A percentile compares a stretch with the other conserved stretches of the same genome.
Evolutionary conservation across 805 yeast genomes (phyloP).

Genomic region (Candida xyloterini): DNA sequence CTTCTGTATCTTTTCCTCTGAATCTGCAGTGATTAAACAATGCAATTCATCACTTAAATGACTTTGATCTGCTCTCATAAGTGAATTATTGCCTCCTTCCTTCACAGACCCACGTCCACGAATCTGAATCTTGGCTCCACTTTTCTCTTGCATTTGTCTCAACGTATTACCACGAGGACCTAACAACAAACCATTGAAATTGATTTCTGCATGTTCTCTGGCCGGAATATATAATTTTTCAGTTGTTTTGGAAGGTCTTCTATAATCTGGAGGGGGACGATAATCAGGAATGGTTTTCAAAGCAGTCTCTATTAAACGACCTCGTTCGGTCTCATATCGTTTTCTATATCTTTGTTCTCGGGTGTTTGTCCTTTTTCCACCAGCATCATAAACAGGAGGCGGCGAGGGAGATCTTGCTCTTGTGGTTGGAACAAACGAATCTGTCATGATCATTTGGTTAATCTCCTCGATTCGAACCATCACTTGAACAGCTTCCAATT

Average conservation of each 20-base stretch:
- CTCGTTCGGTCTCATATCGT: constrained; percentile 74
- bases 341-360: constrained; percentile 64
- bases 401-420: constrained; percentile 75
- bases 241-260: constrained; percentile 56
- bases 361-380: constrained; percentile 84
- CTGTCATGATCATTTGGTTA: constrained; percentile 52
- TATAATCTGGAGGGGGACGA: constrained; percentile 76
- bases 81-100: constrained; percentile 68
- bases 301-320: constrained; percentile 72
- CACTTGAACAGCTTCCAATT: constrained; percentile 68
- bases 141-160: constrained; percentile 71
- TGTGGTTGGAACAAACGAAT: constrained; percentile 49
- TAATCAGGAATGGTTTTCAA: constrained; percentile 69
- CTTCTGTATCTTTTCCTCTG: constrained; percentile 67
- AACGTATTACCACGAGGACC: constrained; percentile 97
- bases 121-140: constrained; percentile 87
- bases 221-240: constrained; percentile 87
- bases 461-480: constrained; percentile 79
- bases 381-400: constrained; percentile 82
- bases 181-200: constrained; percentile 83
- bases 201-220: constrained; percentile 83
- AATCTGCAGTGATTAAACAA: constrained; percentile 80
- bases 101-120: constrained; percentile 96
- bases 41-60: constrained; percentile 81
- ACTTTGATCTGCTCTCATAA: constrained; percentile 45